phyloP scores from a whole-genome alignment of 2,329 filamentous ascomycete genomes.

The Cryphonectria radicalis region DNA sequence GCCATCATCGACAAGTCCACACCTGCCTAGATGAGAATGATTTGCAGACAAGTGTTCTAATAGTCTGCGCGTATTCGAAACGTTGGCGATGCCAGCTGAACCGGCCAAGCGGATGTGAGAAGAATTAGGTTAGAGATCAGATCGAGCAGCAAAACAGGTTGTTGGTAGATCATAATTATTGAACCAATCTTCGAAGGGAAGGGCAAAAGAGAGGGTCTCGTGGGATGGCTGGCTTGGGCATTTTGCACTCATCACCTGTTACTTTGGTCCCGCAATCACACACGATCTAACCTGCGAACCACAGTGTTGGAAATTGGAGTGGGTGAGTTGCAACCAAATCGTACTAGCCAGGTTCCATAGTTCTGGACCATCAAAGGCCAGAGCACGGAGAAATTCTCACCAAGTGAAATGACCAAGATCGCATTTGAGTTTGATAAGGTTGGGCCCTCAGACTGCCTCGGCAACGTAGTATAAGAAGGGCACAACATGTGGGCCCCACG shows the following conservation, averaged over 20 bases:
- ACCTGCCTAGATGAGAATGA: slow-evolving; percentile 2
- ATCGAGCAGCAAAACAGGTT: not conserved
- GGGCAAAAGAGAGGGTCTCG: not conserved
- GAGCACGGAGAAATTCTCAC: not conserved
- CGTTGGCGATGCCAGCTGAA: not conserved
- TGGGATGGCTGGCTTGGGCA: not conserved
- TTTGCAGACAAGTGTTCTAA: not conserved
- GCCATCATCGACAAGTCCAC: not conserved
- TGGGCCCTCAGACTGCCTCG: not conserved
- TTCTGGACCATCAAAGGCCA: not conserved
- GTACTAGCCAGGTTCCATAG: not conserved
- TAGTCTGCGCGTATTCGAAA: not conserved
- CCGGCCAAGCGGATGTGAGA: not conserved
- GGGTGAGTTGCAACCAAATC: not conserved
- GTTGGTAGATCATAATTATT: too few relatives aligned
- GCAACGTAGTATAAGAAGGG: not conserved
- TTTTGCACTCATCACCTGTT: not conserved
- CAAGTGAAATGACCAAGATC: not conserved
- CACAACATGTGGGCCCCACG: not conserved
- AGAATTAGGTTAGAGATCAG: not conserved
- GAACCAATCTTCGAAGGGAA: too few relatives aligned
- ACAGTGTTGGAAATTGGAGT: not conserved
- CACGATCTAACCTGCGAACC: not conserved
- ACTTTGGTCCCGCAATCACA: not conserved
- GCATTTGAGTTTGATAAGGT: not conserved